Percentiles rank a stretch among this genome's conserved stretches.
These are phyloP conservation scores for Coleophoma crateriformis DNA, from an alignment of 2,329 filamentous ascomycete genomes.

Conservation along the genomic window DNA sequence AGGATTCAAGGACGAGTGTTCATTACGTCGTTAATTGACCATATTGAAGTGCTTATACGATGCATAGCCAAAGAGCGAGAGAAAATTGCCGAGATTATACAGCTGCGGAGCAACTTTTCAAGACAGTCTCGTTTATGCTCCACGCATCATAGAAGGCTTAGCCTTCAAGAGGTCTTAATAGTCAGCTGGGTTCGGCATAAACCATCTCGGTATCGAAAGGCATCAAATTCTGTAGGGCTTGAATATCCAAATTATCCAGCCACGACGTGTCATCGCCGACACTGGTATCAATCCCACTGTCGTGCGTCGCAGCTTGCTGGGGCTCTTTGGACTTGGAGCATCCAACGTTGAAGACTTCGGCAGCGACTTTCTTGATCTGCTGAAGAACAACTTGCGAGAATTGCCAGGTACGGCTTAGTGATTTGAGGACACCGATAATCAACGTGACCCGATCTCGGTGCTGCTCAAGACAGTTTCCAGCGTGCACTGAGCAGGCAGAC, in stretches of 20 bases:
- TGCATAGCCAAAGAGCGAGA: too few relatives aligned
- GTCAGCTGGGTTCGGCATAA: neutral
- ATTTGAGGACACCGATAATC: slow-evolving; percentile 48
- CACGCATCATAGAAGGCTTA: too few relatives aligned
- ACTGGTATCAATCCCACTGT: neutral
- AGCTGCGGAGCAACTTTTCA: too few relatives aligned
- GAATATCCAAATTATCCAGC: slow-evolving; percentile 1
- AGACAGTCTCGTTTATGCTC: too few relatives aligned
- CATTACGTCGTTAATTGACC: too few relatives aligned
- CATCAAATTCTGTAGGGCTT: neutral
- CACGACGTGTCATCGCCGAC: neutral
- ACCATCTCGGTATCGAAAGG: neutral
- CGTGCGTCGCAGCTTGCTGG: neutral
- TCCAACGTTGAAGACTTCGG: slow-evolving; percentile 2
- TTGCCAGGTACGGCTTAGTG: slow-evolving; percentile 44
- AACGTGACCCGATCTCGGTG: slow-evolving; percentile 44
- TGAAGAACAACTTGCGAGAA: slow-evolving; percentile 45
- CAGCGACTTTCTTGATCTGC: slow-evolving; percentile 47
- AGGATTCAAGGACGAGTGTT: too few relatives aligned
- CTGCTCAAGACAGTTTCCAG: slow-evolving; percentile 29
- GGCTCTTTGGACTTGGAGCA: neutral
- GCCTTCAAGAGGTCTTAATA: too few relatives aligned
- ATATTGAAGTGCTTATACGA: too few relatives aligned
- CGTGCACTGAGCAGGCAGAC: slow-evolving; percentile 44
- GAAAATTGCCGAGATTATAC: too few relatives aligned